phyloP scores from a whole-genome alignment of 108 stramenopile species.

The Cyclotella kingstonii region DNA sequence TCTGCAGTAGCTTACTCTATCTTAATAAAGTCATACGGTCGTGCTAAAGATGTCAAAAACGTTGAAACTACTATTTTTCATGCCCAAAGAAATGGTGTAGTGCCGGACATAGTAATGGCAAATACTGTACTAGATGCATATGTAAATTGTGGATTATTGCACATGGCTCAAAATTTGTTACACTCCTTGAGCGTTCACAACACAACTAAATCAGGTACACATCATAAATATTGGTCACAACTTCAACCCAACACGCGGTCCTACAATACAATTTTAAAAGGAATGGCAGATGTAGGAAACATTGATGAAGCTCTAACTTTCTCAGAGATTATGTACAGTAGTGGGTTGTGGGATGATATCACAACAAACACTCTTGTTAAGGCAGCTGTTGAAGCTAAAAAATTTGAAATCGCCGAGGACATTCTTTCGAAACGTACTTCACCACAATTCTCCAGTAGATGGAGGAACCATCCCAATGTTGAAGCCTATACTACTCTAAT shows the following conservation, averaged over 20 bases:
- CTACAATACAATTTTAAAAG: constrained; percentile 81
- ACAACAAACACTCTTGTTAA: constrained; percentile 83
- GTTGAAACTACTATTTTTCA: constrained; percentile 56
- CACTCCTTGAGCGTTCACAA: constrained; percentile 31
- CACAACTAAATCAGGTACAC: background rate
- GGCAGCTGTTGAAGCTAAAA: constrained; percentile 53
- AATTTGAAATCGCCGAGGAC: constrained; percentile 65
- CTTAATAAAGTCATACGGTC: constrained; percentile 74
- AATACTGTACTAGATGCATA: constrained; percentile 81
- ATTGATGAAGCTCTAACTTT: constrained; percentile 48
- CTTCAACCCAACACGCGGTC: constrained; percentile 64
- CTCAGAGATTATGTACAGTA: constrained; percentile 41
- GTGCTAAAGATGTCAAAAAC: constrained; percentile 52
- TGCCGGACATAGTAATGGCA: constrained; percentile 60
- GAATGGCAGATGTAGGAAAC: constrained; percentile 53
- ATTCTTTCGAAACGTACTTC: constrained; percentile 53
- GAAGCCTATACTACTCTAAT: constrained; percentile 83
- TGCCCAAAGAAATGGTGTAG: constrained; percentile 49
- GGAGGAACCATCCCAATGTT: constrained; percentile 65
- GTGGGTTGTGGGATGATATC: constrained; percentile 70
- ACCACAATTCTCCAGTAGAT: background rate
- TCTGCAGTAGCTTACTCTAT: constrained; percentile 79
- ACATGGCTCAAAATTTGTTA: constrained; percentile 55
- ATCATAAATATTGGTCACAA: constrained; percentile 22
- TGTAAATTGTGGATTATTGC: constrained; percentile 65